phyloP scores from a whole-genome alignment of 306 rosid genomes.

The Begonia fuchsioides region DNA sequence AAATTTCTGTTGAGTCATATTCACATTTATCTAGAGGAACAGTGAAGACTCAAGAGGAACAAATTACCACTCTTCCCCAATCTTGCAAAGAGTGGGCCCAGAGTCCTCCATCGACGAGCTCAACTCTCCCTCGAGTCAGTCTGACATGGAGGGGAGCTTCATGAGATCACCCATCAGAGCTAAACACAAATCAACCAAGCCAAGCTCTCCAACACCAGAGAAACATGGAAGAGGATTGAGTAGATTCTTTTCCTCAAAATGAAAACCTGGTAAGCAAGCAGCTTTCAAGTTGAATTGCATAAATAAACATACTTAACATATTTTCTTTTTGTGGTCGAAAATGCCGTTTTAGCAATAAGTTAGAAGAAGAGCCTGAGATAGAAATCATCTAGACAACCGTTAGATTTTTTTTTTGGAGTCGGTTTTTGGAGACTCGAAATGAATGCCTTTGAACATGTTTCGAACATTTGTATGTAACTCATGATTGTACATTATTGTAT shows the following conservation, averaged over 20 bases:
- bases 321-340: conserved; percentile 10
- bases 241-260: conserved; percentile 86
- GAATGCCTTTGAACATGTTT: conserved; percentile 30
- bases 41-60: conserved; percentile 60
- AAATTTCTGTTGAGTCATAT: conserved; percentile 85
- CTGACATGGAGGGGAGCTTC: conserved; percentile 52
- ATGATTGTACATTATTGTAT: conserved; percentile 12
- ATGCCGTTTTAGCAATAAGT: conserved; percentile 19
- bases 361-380: conserved; percentile 21
- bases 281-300: conserved; percentile 24
- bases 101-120: conserved; percentile 47
- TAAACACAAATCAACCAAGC: conserved; percentile 58
- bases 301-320: background rate
- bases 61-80: conserved; percentile 36
- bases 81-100: conserved; percentile 23
- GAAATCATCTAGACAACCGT: conserved; percentile 11
- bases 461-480: conserved; percentile 31
- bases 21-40: conserved; percentile 77
- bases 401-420: conserved; percentile 14
- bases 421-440: conserved; percentile 29
- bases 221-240: conserved; percentile 62
- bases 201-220: conserved; percentile 79
- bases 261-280: conserved; percentile 48
- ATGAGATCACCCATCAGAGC: conserved; percentile 43
- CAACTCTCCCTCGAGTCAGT: conserved; percentile 38